phyloP scores from a whole-genome alignment of 2,329 filamentous ascomycete species.

The Exophiala sideris region DNA sequence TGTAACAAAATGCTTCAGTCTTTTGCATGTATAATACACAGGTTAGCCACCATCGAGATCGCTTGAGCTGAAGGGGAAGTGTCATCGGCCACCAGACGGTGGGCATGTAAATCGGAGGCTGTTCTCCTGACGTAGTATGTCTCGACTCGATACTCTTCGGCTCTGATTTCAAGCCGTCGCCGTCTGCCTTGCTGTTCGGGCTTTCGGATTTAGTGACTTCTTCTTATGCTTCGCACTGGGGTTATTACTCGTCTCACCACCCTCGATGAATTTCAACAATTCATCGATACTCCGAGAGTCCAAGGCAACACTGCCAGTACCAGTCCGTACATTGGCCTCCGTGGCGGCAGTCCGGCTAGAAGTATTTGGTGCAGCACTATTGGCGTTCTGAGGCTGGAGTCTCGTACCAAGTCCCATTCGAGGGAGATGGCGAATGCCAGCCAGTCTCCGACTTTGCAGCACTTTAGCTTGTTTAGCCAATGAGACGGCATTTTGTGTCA shows the following conservation, averaged over 20 bases:
- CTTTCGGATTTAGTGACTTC: slow-evolving; percentile 29
- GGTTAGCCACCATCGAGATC: neutral
- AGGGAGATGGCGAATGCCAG: slow-evolving; percentile 60
- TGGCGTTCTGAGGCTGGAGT: slow-evolving; percentile 28
- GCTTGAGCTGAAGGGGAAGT: neutral
- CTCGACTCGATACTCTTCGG: neutral
- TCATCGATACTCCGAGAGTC: slow-evolving; percentile 89
- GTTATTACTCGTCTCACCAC: slow-evolving; percentile 46
- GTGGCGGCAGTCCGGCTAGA: slow-evolving; percentile 31
- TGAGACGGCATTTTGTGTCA: slow-evolving; percentile 90
- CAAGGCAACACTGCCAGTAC: slow-evolving; percentile 44
- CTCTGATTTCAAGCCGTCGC: slow-evolving; percentile 3
- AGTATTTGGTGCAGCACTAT: slow-evolving; percentile 49
- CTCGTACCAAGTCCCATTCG: slow-evolving; percentile 53
- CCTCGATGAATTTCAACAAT: slow-evolving; percentile 90
- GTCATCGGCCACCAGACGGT: too few species aligned
- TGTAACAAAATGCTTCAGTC: neutral
- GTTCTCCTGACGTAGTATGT: too few species aligned
- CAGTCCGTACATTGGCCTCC: slow-evolving; percentile 17
- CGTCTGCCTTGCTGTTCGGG: slow-evolving; percentile 20
- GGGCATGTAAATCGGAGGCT: too few species aligned
- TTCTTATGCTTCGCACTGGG: slow-evolving; percentile 45
- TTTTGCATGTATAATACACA: slow-evolving; percentile 1
- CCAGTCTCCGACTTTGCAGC: slow-evolving; percentile 69
- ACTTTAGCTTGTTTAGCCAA: slow-evolving; percentile 94